Base-by-base conservation (phyloP, 192 early-diverging fungal species). In the Umbelopsis sp. region DNA sequence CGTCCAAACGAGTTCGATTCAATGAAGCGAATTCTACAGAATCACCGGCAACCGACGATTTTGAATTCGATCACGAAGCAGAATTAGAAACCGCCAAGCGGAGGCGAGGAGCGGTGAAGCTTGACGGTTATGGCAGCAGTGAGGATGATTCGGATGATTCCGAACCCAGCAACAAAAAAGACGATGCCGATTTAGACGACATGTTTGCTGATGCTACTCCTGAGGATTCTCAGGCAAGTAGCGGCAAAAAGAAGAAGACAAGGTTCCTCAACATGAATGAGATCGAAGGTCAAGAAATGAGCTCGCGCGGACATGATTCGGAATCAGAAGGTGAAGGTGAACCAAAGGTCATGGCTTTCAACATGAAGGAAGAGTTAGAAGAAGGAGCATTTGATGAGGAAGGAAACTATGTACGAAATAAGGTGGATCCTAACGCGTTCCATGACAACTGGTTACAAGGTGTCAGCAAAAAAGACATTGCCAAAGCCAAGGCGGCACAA, bases 321-420 rank as follows among this genome's bases (percentile, higher is more conserved):
- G 88, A 89, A 20, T 85, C 84, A 31, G 81, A 88, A 38, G 87
- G 86, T 7, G 86, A 91, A 71, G 62, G 73, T 26, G 74, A 72
- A 49, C 81, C 85, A 11, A 82, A 84, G 62, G 79, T 93, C 16
- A 86, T 89, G 69, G 90, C 91, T 1, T 93, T 93, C 68, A 88
- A 91, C 66, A 93, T 95, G 91, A 83, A 83, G n/a, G 78, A 86
- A 10, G 92, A 93, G 20, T 52, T 95, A 68, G 88, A 90, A 47
- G 90, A 91, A 66, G 88, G 89, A 36, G 86, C 88, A 8, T 89
- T 92, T 69, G 89, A 93, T 54, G 80, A 82, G 12, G 56, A 84
- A 1, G 90, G 93, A 0, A 89, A 91, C 47, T 97, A 91, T 82
- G 77, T 88, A 22, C 89, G 90, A 29, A 83, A 84, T 70, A 90